Base-by-base conservation (phyloP, 257 asterid genomes). In the Capsicum rhomboideum region DNA sequence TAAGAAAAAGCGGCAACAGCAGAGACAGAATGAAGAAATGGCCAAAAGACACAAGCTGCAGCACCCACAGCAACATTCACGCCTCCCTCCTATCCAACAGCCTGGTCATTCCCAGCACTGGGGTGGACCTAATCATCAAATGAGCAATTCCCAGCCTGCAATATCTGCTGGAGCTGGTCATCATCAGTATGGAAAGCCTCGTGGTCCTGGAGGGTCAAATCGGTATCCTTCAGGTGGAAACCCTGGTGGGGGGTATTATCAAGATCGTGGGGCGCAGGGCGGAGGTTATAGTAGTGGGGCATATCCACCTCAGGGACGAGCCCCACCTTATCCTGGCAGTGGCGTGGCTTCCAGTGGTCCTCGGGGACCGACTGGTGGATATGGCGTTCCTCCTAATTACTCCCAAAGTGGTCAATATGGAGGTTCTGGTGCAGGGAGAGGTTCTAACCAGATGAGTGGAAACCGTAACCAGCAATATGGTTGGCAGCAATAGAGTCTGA, bases 1-100 rank as follows among this genome's bases (percentile, higher is more conserved):
- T 16, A 96, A 94, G 98, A 96, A 91, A 86, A 97, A 91, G 86
- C 86, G 98, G 82, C 99, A 93, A 90, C 97, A 93, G 83, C 99
- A 97, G 67, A 86, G 98, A 18, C 97, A 93, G 86, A 92, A 91
- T 6, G 98, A 97, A 84, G 97, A 97, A 91, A 71, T 84, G 16
- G 96, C 99, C n/a, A 97, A 93, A 85, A 86, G 97, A 79, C 98
- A 92, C 85, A 95, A 97, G 88, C 12, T 88, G 79, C 97, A 86
- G 86, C 94, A 95, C 64, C 95, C 98, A 17, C 99, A 92, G 34
- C 97, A 90, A 79, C 98, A 96, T 64, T 82, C 96, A 58, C 97
- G 96, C 55, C 84, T 93, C 85, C 97, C 98, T 64, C 99, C 98
- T 29, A 88, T 95, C 85, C 98, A 95, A 83, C 98, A 92, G 53